Percentiles rank a stretch among this genome's conserved stretches.
Evolutionary conservation across 1,284 basidiomycete species (phyloP).

Genomic region (Schizophyllum commune): DNA sequence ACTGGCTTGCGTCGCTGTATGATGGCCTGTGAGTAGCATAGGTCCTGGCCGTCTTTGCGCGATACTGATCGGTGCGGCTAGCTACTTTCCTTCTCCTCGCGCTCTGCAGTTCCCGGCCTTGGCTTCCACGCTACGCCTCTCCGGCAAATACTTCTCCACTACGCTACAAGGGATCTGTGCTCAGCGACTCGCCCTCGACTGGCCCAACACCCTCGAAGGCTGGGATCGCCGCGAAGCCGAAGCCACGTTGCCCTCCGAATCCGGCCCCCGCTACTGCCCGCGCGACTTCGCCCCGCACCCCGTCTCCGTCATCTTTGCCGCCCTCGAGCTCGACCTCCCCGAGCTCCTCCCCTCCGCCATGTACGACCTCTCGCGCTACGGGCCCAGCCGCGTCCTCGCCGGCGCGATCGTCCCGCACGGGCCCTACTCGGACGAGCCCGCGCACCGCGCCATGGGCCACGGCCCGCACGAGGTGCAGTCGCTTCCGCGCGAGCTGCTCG

Average conservation of each 20-base stretch:
- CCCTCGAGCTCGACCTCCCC: slow-evolving; percentile 49
- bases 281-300: slow-evolving; percentile 45
- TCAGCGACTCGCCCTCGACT: slow-evolving; percentile 47
- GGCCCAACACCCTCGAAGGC: slow-evolving; percentile 51
- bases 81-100: slow-evolving; percentile 33
- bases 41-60: too few relatives aligned
- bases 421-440: slow-evolving; percentile 19
- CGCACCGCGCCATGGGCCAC: slow-evolving; percentile 1
- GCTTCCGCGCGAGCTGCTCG: slow-evolving; percentile 22
- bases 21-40: slow-evolving; percentile 37
- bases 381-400: slow-evolving; percentile 54
- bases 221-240: slow-evolving; percentile 62
- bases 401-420: slow-evolving; percentile 29
- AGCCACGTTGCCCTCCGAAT: slow-evolving; percentile 28
- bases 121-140: slow-evolving; percentile 54
- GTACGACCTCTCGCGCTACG: slow-evolving; percentile 66
- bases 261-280: slow-evolving; percentile 37
- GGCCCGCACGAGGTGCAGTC: neutral
- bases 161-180: slow-evolving; percentile 50
- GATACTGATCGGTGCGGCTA: slow-evolving; percentile 7
- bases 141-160: slow-evolving; percentile 63
- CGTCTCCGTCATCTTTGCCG: slow-evolving; percentile 57
- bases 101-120: slow-evolving; percentile 49
- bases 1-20: slow-evolving; percentile 53
- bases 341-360: slow-evolving; percentile 57